Evolutionary conservation across 768 basidiomycete species (phyloP).

Genomic region (Lactifluus pinguis): DNA sequence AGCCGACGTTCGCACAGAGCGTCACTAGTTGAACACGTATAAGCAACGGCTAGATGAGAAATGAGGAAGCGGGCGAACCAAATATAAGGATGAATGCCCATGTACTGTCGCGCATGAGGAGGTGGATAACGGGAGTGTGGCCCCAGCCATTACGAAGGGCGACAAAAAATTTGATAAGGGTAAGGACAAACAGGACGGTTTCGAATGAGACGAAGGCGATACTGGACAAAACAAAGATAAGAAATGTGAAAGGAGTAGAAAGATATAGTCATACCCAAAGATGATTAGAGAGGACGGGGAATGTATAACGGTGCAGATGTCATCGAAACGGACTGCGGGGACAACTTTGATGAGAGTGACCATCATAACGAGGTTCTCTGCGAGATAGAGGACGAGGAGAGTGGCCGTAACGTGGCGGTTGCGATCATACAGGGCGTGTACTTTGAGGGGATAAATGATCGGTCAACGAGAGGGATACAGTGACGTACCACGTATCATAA

Average conservation of each 20-base stretch:
- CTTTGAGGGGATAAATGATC: neutral
- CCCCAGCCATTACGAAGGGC: conserved; percentile 21
- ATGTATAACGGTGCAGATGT: conserved; percentile 6
- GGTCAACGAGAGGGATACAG: neutral
- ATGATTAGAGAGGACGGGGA: conserved; percentile 6
- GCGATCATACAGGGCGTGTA: conserved; percentile 18
- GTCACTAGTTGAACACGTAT: neutral
- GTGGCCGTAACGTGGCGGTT: neutral
- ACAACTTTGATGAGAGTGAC: conserved; percentile 7
- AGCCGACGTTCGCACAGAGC: conserved; percentile 12
- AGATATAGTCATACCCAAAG: conserved; percentile 7
- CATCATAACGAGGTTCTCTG: conserved; percentile 13
- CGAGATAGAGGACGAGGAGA: conserved; percentile 5
- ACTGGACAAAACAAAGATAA: conserved; percentile 1
- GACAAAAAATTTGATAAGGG: conserved; percentile 20
- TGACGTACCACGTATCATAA: conserved; percentile 23
- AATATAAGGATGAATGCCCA: conserved; percentile 24
- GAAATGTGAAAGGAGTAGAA: neutral
- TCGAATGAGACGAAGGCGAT: conserved; percentile 22
- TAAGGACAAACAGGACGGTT: conserved; percentile 22
- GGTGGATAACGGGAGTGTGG: conserved; percentile 18
- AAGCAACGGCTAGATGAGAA: neutral
- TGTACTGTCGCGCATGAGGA: conserved; percentile 23
- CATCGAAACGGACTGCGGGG: conserved; percentile 6
- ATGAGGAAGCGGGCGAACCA: conserved; percentile 11